phyloP scores from a whole-genome alignment of 2,329 filamentous ascomycete species.

The Metarhizium anisopliae region DNA sequence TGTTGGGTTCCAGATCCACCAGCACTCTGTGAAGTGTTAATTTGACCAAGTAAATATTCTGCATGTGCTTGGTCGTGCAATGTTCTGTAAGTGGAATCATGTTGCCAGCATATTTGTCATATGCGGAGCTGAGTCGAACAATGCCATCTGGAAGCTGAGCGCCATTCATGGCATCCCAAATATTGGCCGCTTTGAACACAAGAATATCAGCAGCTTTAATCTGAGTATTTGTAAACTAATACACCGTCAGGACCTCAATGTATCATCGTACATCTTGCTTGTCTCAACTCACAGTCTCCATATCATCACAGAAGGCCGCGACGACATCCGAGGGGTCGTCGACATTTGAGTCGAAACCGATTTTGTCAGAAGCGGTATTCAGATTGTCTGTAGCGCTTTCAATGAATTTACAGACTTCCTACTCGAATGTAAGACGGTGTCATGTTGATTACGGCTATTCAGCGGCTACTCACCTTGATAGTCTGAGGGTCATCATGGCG shows the following conservation, averaged over 20 bases:
- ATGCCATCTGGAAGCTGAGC: neutral
- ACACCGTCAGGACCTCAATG: neutral
- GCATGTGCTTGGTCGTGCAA: neutral
- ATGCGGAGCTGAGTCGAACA: neutral
- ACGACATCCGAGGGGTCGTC: neutral
- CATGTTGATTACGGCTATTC: neutral
- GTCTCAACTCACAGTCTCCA: neutral
- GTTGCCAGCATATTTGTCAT: neutral
- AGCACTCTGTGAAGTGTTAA: neutral
- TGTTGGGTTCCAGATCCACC: neutral
- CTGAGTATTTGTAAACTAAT: neutral
- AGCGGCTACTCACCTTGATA: neutral
- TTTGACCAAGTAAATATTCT: neutral
- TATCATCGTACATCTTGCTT: neutral
- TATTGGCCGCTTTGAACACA: neutral
- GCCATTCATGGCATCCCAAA: neutral
- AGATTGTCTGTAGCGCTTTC: neutral
- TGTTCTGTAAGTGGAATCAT: neutral
- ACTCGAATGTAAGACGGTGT: neutral
- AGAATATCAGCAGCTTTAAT: neutral
- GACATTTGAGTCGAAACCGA: neutral
- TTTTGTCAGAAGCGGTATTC: neutral
- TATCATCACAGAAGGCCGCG: conserved; percentile 1
- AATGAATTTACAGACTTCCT: neutral
- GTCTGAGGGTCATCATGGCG: neutral